Percentiles rank a stretch among this genome's conserved stretches.
Conservation (phyloP, 1,139 yeast genomes). For the Yamadazyma trypodendri region DNA sequence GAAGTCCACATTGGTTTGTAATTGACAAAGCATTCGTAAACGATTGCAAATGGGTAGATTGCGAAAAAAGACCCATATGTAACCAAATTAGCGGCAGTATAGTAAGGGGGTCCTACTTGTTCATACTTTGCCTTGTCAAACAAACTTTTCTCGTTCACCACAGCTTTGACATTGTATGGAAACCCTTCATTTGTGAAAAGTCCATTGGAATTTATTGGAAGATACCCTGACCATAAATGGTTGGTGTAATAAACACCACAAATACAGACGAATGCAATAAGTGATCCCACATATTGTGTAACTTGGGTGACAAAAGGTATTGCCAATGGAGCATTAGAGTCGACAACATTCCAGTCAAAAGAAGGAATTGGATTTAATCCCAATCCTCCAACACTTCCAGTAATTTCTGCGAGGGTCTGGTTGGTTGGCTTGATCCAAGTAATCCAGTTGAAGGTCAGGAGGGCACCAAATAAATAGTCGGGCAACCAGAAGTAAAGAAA, state of each 20-base stretch:
- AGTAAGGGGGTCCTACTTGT: slow-evolving; percentile 53
- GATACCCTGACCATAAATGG: slow-evolving; percentile 34
- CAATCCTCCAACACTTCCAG: slow-evolving; percentile 38
- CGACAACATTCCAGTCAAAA: slow-evolving; percentile 46
- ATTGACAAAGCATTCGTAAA: slow-evolving; percentile 36
- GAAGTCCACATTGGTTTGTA: slow-evolving; percentile 40
- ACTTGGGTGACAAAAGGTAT: slow-evolving; percentile 37
- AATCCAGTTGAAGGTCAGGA: slow-evolving; percentile 45
- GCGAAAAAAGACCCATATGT: slow-evolving; percentile 40
- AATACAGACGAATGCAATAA: slow-evolving; percentile 31
- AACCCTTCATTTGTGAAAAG: slow-evolving; percentile 32
- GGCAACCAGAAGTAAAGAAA: slow-evolving; percentile 45
- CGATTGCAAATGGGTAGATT: slow-evolving; percentile 39
- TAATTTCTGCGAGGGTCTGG: slow-evolving; percentile 36
- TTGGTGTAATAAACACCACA: slow-evolving; percentile 33
- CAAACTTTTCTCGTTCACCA: slow-evolving; percentile 25
- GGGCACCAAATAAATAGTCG: slow-evolving; percentile 34
- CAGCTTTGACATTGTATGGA: slow-evolving; percentile 28
- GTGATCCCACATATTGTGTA: slow-evolving; percentile 31
- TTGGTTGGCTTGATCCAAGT: slow-evolving; percentile 42
- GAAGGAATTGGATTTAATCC: slow-evolving; percentile 45
- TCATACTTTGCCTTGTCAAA: slow-evolving; percentile 38
- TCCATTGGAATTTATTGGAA: slow-evolving; percentile 38
- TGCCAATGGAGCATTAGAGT: slow-evolving; percentile 33
- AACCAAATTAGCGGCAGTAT: slow-evolving; percentile 51